A percentile compares a stretch with the other conserved stretches of the same genome.
Evolutionary conservation across 371 early-diverging fungal species (phyloP).

Genomic region (Massospora cicadina): DNA sequence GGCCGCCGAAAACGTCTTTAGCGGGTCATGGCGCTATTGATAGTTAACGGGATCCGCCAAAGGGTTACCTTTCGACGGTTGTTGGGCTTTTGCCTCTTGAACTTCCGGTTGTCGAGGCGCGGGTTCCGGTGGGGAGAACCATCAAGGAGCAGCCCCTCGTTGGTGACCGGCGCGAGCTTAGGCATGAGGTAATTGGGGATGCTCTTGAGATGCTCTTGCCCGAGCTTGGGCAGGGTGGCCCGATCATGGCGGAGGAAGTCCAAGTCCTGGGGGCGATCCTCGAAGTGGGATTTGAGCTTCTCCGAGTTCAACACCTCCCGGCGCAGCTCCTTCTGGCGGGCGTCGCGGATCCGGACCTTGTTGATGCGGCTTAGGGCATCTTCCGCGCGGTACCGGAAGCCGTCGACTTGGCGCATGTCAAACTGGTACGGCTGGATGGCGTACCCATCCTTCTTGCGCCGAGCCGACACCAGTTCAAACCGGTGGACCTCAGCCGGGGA

Average conservation of each 20-base stretch:
- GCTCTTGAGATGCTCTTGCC: constrained; percentile 75
- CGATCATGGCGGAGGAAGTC: constrained; percentile 83
- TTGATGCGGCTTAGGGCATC: constrained; percentile 78
- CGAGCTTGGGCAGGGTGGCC: constrained; percentile 57
- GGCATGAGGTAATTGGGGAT: constrained; percentile 83
- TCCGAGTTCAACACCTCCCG: constrained; percentile 84
- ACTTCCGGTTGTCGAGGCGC: not conserved
- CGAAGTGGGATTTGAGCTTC: constrained; percentile 88
- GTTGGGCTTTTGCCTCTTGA: not conserved
- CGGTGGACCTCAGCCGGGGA: not conserved
- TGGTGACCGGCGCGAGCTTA: constrained; percentile 28
- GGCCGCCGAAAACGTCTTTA: constrained; percentile 5
- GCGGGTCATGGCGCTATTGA: constrained; percentile 7
- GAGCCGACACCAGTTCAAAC: not conserved
- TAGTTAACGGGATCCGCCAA: not conserved
- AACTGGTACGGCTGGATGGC: constrained; percentile 60
- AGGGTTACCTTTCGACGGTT: not conserved
- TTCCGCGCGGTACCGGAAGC: constrained; percentile 75
- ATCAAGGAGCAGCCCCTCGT: not conserved
- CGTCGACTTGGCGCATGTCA: constrained; percentile 76
- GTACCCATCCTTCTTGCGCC: constrained; percentile 19
- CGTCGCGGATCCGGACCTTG: constrained; percentile 56
- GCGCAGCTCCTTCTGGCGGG: constrained; percentile 81
- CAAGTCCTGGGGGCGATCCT: constrained; percentile 86
- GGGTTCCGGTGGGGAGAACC: not conserved